Percentiles rank a stretch among this genome's conserved stretches.
phyloP scores from a whole-genome alignment of 2,329 filamentous ascomycete genomes.

The Chaetomium strumarium region DNA sequence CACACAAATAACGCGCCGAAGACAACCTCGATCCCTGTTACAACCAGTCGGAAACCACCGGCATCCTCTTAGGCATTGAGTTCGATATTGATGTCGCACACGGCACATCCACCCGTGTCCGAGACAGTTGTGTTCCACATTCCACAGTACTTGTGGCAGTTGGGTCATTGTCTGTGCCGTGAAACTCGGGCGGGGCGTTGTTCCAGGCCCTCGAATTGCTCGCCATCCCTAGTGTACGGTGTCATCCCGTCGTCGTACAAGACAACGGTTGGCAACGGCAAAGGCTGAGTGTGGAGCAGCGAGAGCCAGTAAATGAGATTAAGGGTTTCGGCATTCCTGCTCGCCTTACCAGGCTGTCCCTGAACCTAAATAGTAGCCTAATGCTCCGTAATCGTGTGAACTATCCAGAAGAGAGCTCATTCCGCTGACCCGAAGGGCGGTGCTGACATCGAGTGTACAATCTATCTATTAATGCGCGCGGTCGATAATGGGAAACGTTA shows the following conservation, averaged over 20 bases:
- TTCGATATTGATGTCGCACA: constrained; percentile 7
- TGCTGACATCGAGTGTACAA: too few relatives aligned
- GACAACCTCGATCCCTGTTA: background rate
- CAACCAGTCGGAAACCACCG: constrained; percentile 8
- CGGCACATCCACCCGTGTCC: background rate
- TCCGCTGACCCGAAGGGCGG: too few relatives aligned
- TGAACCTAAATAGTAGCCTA: background rate
- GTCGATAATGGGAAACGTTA: too few relatives aligned
- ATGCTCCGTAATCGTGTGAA: background rate
- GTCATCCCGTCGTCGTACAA: background rate
- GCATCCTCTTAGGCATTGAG: background rate
- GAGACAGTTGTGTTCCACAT: too few relatives aligned
- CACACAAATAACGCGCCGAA: too few relatives aligned
- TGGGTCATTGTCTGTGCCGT: too few relatives aligned
- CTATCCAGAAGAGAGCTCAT: background rate
- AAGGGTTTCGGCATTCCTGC: constrained; percentile 8
- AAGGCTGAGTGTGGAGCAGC: background rate
- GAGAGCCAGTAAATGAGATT: background rate
- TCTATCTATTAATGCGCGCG: too few relatives aligned
- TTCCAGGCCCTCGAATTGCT: too few relatives aligned
- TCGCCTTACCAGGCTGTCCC: constrained; percentile 10
- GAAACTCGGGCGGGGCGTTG: too few relatives aligned
- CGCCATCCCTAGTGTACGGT: too few relatives aligned
- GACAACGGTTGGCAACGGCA: constrained; percentile 3
- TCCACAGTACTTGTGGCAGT: too few relatives aligned